Conservation (phyloP, 306 rosid species). For the Quercus robur region DNA sequence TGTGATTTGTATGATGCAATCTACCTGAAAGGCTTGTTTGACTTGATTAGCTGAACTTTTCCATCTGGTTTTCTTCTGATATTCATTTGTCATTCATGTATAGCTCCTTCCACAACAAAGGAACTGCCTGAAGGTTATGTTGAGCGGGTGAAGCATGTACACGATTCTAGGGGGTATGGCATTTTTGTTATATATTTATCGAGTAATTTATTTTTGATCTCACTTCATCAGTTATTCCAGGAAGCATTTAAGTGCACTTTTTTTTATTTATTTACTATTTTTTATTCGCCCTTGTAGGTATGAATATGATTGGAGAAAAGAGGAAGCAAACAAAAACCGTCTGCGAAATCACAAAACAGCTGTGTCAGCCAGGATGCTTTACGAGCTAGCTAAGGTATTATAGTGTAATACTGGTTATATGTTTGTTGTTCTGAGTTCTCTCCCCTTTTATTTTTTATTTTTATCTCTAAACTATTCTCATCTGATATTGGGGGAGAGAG, state of each 20-base stretch:
- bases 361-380: constrained; percentile 92
- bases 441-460: background rate
- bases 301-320: constrained; percentile 84
- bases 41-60: constrained; percentile 10
- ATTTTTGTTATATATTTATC: constrained; percentile 4
- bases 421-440: background rate
- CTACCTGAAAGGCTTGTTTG: constrained; percentile 56
- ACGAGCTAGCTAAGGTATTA: constrained; percentile 62
- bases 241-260: constrained; percentile 13
- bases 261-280: background rate
- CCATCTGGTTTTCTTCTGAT: constrained; percentile 21
- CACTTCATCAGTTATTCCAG: background rate
- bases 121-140: constrained; percentile 89
- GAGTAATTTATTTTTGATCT: background rate
- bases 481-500: too few relatives aligned
- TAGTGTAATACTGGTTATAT: background rate
- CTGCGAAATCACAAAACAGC: constrained; percentile 90
- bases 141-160: constrained; percentile 76
- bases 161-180: constrained; percentile 77
- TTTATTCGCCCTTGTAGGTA: constrained; percentile 42
- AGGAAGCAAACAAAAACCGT: constrained; percentile 86
- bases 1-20: constrained; percentile 92
- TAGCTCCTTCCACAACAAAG: constrained; percentile 80
- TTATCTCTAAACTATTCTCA: background rate
- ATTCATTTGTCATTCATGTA: constrained; percentile 18